These are phyloP conservation scores for Otatea glauca DNA, from an alignment of 176 grass and related monocot genomes.

Conservation along the genomic window DNA sequence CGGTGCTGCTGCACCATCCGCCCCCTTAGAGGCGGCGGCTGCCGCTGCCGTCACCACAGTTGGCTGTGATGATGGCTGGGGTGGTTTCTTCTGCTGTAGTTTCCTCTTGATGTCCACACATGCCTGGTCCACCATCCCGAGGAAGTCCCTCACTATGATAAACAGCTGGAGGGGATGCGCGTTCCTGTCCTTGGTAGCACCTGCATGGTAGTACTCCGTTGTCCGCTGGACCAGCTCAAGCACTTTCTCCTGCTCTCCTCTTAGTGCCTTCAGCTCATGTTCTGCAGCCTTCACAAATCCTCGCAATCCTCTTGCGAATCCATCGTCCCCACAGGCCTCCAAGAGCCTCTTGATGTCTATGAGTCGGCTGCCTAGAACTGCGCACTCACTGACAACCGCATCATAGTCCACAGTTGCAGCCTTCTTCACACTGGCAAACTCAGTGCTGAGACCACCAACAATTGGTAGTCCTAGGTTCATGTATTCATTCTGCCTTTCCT, in stretches of 20 bases:
- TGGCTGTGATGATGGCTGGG: slow-evolving; percentile 40
- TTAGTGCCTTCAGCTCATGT: slow-evolving; percentile 60
- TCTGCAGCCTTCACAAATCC: slow-evolving; percentile 67
- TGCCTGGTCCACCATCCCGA: slow-evolving; percentile 93
- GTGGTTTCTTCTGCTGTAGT: slow-evolving; percentile 66
- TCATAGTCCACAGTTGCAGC: slow-evolving; percentile 80
- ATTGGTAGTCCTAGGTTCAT: slow-evolving; percentile 80
- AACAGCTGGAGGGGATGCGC: slow-evolving; percentile 82
- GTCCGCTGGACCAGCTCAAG: slow-evolving; percentile 77
- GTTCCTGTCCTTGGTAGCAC: slow-evolving; percentile 70
- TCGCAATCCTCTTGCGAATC: slow-evolving; percentile 69
- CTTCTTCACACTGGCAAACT: slow-evolving; percentile 81
- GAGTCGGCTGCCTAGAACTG: slow-evolving; percentile 48
- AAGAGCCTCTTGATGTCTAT: slow-evolving; percentile 69
- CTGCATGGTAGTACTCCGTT: slow-evolving; percentile 87
- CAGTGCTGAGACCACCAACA: slow-evolving; percentile 77
- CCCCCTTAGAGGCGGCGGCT: not conserved
- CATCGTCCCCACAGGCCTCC: slow-evolving; percentile 62
- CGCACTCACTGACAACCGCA: slow-evolving; percentile 53
- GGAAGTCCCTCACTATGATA: slow-evolving; percentile 88
- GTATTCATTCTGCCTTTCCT: slow-evolving; percentile 89
- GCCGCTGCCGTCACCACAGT: not conserved
- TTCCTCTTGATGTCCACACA: slow-evolving; percentile 84
- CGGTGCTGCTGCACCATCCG: slow-evolving; percentile 13
- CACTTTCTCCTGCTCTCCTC: slow-evolving; percentile 66